A percentile compares a stretch with the other conserved stretches of the same genome.
Conservation (phyloP, 2,329 filamentous ascomycete species). For the Aureobasidium sp. region DNA sequence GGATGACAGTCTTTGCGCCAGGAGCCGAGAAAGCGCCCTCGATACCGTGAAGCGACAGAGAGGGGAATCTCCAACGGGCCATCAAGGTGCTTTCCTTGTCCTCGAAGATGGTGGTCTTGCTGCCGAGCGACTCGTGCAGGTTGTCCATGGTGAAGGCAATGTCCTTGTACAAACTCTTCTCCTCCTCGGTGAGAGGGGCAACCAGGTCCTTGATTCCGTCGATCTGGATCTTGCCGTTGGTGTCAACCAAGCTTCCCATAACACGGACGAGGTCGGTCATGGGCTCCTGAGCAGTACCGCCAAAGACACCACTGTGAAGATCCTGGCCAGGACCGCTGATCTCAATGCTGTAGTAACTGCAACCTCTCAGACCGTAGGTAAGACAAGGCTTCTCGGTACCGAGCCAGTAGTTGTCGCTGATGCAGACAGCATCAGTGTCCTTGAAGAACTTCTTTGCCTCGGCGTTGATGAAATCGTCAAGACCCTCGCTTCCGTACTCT, state of each 20-base stretch:
- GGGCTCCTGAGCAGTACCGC: conserved; percentile 91
- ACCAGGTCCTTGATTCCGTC: conserved; percentile 93
- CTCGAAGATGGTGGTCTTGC: conserved; percentile 75
- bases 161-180: conserved; percentile 76
- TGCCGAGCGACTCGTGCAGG: conserved; percentile 84
- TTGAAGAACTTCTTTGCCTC: conserved; percentile 94
- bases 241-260: conserved; percentile 77
- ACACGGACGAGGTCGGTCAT: conserved; percentile 92
- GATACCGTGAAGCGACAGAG: conserved; percentile 86
- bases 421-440: conserved; percentile 92
- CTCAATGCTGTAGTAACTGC: conserved; percentile 95
- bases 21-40: conserved; percentile 91
- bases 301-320: conserved; percentile 94
- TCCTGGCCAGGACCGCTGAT: conserved; percentile 87
- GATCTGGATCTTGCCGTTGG: conserved; percentile 85
- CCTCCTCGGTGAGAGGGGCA: conserved; percentile 76
- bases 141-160: conserved; percentile 97
- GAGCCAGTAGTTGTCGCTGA: conserved; percentile 99
- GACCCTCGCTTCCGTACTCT: conserved; percentile 92
- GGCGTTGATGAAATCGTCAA: conserved; percentile 87
- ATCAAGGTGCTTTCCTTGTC: conserved; percentile 91
- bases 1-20: conserved; percentile 97
- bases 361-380: conserved; percentile 92
- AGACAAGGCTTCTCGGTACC: conserved; percentile 97
- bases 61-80: conserved; percentile 93